These are phyloP conservation scores for Miamiensis avidus DNA, from an alignment of 169 alveolate species.

Conservation along the genomic window DNA sequence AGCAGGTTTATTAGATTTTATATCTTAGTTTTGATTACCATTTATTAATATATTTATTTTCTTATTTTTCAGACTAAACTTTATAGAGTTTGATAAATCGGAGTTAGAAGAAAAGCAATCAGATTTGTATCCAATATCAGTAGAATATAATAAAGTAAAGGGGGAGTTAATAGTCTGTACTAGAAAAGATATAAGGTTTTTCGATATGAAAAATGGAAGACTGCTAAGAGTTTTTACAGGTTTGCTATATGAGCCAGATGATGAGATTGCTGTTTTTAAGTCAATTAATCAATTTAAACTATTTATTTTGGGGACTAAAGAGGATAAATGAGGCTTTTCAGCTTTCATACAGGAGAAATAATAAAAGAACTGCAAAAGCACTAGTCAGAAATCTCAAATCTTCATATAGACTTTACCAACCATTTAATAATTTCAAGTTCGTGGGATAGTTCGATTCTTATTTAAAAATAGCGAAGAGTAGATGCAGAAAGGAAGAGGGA, in stretches of 20 bases:
- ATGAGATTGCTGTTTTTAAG: conserved; percentile 8
- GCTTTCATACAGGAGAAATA: conserved; percentile 14
- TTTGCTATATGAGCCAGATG: conserved; percentile 1
- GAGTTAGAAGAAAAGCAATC: neutral
- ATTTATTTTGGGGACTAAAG: conserved; percentile 13
- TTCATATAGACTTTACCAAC: conserved; percentile 4
- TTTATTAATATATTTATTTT: too few species aligned
- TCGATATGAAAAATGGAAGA: conserved; percentile 11
- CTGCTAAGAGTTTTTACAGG: conserved; percentile 1
- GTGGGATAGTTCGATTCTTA: neutral
- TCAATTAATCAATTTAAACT: conserved; percentile 1
- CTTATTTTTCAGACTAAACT: conserved; percentile 12
- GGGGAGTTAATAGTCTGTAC: conserved; percentile 17
- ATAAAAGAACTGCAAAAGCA: conserved; percentile 2
- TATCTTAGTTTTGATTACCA: too few species aligned
- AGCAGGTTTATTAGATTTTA: neutral
- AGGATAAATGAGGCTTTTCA: conserved; percentile 2
- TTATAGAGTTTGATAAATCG: conserved; percentile 10
- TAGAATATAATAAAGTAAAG: conserved; percentile 13
- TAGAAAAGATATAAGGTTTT: conserved; percentile 26
- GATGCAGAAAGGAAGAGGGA: neutral
- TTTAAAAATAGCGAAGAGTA: neutral
- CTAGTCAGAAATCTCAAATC: conserved; percentile 1
- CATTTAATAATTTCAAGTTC: neutral
- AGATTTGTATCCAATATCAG: conserved; percentile 8